Conservation (phyloP, 768 basidiomycete species). For the Kwoniella sp. region DNA sequence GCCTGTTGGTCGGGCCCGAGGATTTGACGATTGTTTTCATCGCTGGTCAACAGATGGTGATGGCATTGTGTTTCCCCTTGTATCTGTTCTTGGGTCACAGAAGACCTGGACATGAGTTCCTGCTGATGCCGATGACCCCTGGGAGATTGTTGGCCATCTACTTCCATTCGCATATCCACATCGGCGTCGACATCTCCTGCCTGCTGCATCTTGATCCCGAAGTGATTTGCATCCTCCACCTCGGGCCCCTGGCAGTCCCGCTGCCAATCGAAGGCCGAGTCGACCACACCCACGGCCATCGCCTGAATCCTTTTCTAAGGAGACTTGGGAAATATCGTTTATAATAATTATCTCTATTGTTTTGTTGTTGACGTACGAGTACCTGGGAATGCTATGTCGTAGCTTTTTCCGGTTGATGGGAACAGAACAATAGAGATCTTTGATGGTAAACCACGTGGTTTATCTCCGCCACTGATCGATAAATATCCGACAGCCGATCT, state of each 20-base stretch:
- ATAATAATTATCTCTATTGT: background rate
- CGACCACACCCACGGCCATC: background rate
- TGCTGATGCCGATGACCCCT: background rate
- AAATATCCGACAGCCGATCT: background rate
- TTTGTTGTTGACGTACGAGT: background rate
- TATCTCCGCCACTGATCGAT: background rate
- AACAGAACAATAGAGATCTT: constrained; percentile 18
- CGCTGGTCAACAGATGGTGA: background rate
- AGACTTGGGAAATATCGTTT: no score
- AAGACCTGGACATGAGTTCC: background rate
- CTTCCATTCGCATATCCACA: background rate
- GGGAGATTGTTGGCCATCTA: background rate
- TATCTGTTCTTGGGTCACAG: background rate
- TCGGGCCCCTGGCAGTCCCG: background rate
- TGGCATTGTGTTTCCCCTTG: background rate
- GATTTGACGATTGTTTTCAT: background rate
- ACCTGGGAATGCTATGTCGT: background rate
- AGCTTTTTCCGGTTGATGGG: constrained; percentile 4
- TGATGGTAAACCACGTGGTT: constrained; percentile 12
- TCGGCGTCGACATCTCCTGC: background rate
- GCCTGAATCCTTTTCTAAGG: no score
- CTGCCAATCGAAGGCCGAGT: background rate
- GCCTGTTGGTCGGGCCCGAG: background rate
- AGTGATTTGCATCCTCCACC: background rate
- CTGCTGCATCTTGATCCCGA: no score